phyloP scores from a whole-genome alignment of 371 early-diverging fungal genomes.

The Mortierella sp. region DNA sequence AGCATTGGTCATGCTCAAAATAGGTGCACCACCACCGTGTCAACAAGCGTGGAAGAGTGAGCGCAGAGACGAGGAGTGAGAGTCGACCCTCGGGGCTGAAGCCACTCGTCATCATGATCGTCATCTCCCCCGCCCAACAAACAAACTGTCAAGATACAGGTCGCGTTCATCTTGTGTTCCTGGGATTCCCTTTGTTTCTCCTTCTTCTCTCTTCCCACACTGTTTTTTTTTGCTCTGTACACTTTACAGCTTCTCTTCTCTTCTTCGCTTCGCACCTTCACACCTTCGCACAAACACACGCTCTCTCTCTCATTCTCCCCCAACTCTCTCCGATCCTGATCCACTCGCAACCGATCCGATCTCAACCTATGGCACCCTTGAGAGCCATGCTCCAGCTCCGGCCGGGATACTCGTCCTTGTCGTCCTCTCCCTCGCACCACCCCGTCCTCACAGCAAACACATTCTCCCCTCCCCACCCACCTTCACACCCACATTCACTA shows the following conservation, averaged over 20 bases:
- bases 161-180: too few relatives aligned
- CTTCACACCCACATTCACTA: not conserved
- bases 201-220: not conserved
- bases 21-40: too few relatives aligned
- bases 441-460: too few relatives aligned
- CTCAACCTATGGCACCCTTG: constrained; percentile 21
- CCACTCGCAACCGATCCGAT: not conserved
- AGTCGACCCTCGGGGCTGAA: too few relatives aligned
- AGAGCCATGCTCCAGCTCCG: constrained; percentile 51
- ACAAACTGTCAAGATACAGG: too few relatives aligned
- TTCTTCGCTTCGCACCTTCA: not conserved
- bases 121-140: too few relatives aligned
- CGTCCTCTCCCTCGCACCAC: not conserved
- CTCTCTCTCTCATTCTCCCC: constrained; percentile 3
- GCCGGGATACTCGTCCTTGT: constrained; percentile 23
- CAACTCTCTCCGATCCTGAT: constrained; percentile 3
- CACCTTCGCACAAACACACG: not conserved
- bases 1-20: too few relatives aligned
- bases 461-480: constrained; percentile 2
- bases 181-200: too few relatives aligned
- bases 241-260: not conserved
- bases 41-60: too few relatives aligned
- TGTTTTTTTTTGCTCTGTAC: not conserved
- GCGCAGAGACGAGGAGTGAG: too few relatives aligned
- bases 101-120: too few relatives aligned